Conservation (phyloP, 306 rosid species). For the Prunus armeniaca region DNA sequence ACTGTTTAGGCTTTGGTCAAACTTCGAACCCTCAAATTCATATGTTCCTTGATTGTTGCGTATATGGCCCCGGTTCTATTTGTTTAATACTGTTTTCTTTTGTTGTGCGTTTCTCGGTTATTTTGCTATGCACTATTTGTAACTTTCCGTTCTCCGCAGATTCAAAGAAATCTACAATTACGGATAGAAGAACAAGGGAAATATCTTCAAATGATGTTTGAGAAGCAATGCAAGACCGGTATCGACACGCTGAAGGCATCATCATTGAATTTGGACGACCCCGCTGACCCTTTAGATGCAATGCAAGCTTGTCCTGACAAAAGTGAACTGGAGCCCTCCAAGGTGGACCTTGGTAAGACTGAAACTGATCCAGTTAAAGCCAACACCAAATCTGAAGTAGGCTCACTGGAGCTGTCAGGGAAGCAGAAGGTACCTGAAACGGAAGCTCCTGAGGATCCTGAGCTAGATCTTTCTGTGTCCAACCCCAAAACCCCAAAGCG, state of each 20-base stretch:
- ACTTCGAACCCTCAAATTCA: neutral
- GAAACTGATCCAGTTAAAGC: slow-evolving; percentile 37
- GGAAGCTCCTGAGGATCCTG: slow-evolving; percentile 30
- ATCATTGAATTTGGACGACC: slow-evolving; percentile 37
- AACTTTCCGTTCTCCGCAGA: slow-evolving; percentile 33
- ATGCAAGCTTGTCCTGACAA: slow-evolving; percentile 43
- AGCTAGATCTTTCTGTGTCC: slow-evolving; percentile 43
- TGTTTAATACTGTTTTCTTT: neutral
- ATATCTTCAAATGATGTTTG: slow-evolving; percentile 93
- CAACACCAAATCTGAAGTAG: slow-evolving; percentile 28
- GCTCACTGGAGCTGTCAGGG: slow-evolving; percentile 22
- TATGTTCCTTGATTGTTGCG: neutral
- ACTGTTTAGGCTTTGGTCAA: neutral
- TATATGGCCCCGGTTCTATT: neutral
- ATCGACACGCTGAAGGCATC: slow-evolving; percentile 34
- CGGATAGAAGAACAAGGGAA: slow-evolving; percentile 98
- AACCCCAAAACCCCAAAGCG: slow-evolving; percentile 55
- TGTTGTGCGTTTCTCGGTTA: neutral
- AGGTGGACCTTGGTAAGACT: slow-evolving; percentile 28
- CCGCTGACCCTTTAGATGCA: slow-evolving; percentile 43
- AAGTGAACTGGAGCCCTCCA: slow-evolving; percentile 50
- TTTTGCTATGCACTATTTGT: neutral
- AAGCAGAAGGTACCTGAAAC: slow-evolving; percentile 41
- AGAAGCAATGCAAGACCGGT: slow-evolving; percentile 65
- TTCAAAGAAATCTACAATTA: slow-evolving; percentile 92